Evolutionary conservation across 805 yeast species (phyloP).

Genomic region (Candida awuae): DNA sequence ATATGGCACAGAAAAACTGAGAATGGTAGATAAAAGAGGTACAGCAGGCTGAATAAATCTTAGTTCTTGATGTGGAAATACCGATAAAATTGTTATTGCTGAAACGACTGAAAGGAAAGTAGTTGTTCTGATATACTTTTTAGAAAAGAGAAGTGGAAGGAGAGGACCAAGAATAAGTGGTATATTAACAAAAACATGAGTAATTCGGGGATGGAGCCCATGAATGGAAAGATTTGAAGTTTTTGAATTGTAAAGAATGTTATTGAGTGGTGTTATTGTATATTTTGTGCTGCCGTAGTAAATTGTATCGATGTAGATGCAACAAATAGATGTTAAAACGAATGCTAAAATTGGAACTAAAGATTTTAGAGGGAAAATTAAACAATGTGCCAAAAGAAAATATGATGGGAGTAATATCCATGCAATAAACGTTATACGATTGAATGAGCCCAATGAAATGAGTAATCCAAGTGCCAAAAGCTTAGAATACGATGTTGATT

Average conservation of each 20-base stretch:
- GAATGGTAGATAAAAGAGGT: conserved; percentile 59
- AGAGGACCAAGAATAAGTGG: conserved; percentile 84
- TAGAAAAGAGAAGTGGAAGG: conserved; percentile 35
- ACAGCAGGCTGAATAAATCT: conserved; percentile 73
- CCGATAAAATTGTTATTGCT: conserved; percentile 54
- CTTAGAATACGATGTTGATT: conserved; percentile 9
- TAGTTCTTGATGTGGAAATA: conserved; percentile 89
- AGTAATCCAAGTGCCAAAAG: conserved; percentile 38
- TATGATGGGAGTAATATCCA: conserved; percentile 61
- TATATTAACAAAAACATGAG: conserved; percentile 65
- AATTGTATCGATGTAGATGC: conserved; percentile 49
- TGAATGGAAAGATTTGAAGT: conserved; percentile 57
- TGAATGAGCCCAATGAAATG: conserved; percentile 65
- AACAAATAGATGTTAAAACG: conserved; percentile 26
- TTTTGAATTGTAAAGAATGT: conserved; percentile 59
- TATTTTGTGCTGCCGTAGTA: conserved; percentile 15
- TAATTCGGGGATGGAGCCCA: conserved; percentile 75
- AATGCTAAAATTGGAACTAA: conserved; percentile 33
- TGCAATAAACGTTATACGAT: conserved; percentile 74
- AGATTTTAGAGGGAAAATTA: conserved; percentile 27
- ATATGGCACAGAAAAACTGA: conserved; percentile 19
- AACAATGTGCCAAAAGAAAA: conserved; percentile 37
- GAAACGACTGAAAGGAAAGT: conserved; percentile 56
- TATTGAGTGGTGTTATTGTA: conserved; percentile 71
- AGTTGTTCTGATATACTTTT: conserved; percentile 38